Evolutionary conservation across 2,329 filamentous ascomycete genomes (phyloP), one percentile per base, ranked within the genome.

Genomic region (Orbilia ellipsospora): DNA sequence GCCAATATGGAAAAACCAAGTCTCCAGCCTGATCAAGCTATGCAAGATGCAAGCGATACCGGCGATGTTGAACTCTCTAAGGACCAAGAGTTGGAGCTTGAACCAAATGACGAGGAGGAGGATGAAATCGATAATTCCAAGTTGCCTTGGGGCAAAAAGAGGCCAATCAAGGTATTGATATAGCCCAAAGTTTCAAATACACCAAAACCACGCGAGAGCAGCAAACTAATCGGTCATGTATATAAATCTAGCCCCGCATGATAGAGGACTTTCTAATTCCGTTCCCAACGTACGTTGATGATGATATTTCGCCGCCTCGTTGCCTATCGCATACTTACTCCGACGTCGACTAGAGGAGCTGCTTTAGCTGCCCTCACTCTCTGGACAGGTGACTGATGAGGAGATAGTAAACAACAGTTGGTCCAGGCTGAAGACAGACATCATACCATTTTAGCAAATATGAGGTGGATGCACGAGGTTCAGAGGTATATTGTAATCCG

Each of bases 391-490:
- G 28, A 40, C 65, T 69, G 65, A 69, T 61, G 28, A 18, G 28
- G 36, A 59, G 13, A 60, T 52, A 69, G 65, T 12, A n/a, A 16
- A 18, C 55, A 61, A 16, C 65, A 62, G 50, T 13, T 69, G 20
- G 55, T 61, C 8, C 54, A 69, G 16, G 56, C 55, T 31, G 65
- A 69, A 45, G 65, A 61, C 20, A 69, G 55, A 48, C 20, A 52
- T 45, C 65, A 69, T 18, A 69, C 65, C 5, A 28, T 69, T 13
- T 20, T 69, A 18, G 65, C 65, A 28, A 69, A 69, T 45, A 61
- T 69, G 65, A 69, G 61, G 23, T 69, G 65, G 65, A 69, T 69
- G 16, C 65, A 69, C 31, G 15, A 69, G n/a, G 48, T 23, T 16
- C 65, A 69, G 23, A 54, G 65, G 65, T 69, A 18, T 52, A 23